Percentiles rank a stretch among this genome's conserved stretches.
phyloP scores from a whole-genome alignment of 192 early-diverging fungal genomes.

The Backusella psychrophila region DNA sequence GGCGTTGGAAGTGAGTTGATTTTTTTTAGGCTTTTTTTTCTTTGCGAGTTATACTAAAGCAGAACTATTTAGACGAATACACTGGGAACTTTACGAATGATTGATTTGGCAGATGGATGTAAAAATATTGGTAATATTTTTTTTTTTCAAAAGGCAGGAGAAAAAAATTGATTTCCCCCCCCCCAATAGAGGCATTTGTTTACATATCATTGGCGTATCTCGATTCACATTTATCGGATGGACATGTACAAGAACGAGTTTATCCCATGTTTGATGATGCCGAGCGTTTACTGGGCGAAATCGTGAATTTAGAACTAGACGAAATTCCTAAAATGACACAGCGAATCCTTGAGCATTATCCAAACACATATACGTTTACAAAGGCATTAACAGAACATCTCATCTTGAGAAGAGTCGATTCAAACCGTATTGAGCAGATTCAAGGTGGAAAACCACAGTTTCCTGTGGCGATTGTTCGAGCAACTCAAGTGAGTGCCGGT shows the following conservation, averaged over 20 bases:
- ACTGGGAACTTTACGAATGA: constrained; percentile 36
- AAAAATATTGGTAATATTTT: constrained; percentile 23
- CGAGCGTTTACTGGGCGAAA: constrained; percentile 31
- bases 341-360: constrained; percentile 36
- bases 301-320: constrained; percentile 33
- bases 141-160: background rate
- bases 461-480: constrained; percentile 36
- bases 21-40: background rate
- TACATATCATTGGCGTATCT: constrained; percentile 37
- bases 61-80: constrained; percentile 32
- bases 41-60: background rate
- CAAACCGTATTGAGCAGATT: constrained; percentile 34
- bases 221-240: constrained; percentile 32
- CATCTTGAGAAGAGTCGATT: constrained; percentile 39
- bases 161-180: background rate
- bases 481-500: constrained; percentile 32
- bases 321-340: constrained; percentile 43
- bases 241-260: constrained; percentile 36
- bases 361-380: constrained; percentile 52
- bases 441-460: constrained; percentile 38
- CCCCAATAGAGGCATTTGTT: constrained; percentile 31
- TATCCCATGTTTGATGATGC: constrained; percentile 41
- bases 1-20: constrained; percentile 41
- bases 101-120: constrained; percentile 41
- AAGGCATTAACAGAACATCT: constrained; percentile 50